A percentile compares a stretch with the other conserved stretches of the same genome.
These are phyloP conservation scores for Picochlorum sp. DNA, from an alignment of 139 green algal genomes.

Conservation along the genomic window DNA sequence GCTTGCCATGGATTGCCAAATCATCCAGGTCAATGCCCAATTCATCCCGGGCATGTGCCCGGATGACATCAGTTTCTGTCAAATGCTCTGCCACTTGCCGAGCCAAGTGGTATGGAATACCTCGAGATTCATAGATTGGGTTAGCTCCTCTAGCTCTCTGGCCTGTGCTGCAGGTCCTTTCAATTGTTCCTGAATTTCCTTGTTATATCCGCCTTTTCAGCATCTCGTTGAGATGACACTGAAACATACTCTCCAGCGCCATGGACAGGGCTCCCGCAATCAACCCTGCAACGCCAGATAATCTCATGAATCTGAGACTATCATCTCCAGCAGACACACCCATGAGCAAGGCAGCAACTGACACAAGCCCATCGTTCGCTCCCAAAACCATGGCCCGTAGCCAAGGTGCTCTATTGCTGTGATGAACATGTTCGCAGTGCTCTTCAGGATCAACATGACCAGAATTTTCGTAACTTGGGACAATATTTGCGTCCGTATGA, in stretches of 20 bases:
- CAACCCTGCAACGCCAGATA: constrained; percentile 56
- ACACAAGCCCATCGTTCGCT: constrained; percentile 62
- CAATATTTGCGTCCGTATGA: too few species aligned
- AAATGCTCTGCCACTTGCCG: constrained; percentile 38
- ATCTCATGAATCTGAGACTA: constrained; percentile 32
- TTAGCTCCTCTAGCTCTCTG: constrained; percentile 65
- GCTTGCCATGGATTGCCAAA: constrained; percentile 64
- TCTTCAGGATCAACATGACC: constrained; percentile 1
- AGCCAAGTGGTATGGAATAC: constrained; percentile 53
- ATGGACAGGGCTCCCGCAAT: constrained; percentile 53
- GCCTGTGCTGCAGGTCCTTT: constrained; percentile 44
- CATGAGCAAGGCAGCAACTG: constrained; percentile 54
- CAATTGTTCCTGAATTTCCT: constrained; percentile 56
- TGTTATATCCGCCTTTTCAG: constrained; percentile 72
- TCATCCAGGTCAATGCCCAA: constrained; percentile 87
- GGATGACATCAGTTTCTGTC: constrained; percentile 67
- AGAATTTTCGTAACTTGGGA: neutral
- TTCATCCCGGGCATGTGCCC: constrained; percentile 77
- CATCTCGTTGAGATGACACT: constrained; percentile 50
- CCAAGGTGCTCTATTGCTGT: constrained; percentile 40
- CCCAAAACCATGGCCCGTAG: constrained; percentile 43
- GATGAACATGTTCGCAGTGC: constrained; percentile 29
- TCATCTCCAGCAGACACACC: constrained; percentile 38
- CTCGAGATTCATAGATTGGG: constrained; percentile 60
- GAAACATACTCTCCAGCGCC: constrained; percentile 68